A percentile compares a stretch with the other conserved stretches of the same genome.
These are phyloP conservation scores for Blastobotrys muscicola DNA, from an alignment of 805 yeast genomes.

Conservation along the genomic window DNA sequence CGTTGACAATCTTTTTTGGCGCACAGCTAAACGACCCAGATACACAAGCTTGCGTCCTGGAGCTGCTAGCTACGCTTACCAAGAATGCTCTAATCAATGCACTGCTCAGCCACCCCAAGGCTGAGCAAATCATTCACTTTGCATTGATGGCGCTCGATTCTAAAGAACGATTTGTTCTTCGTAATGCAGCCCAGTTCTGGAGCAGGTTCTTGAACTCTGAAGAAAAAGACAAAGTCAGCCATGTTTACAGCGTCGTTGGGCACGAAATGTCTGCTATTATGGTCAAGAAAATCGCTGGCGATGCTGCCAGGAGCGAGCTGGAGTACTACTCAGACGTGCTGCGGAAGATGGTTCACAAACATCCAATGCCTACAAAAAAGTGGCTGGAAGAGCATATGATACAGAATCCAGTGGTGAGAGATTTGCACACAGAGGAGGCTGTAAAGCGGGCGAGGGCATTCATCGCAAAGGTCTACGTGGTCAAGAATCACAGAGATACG, in stretches of 20 bases:
- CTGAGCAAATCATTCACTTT: conserved; percentile 25
- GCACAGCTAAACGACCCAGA: conserved; percentile 21
- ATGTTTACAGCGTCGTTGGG: conserved; percentile 24
- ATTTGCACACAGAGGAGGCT: conserved; percentile 8
- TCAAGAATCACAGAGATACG: conserved; percentile 25
- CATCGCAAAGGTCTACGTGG: conserved; percentile 22
- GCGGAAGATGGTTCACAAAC: conserved; percentile 13
- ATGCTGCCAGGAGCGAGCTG: conserved; percentile 35
- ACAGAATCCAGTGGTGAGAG: conserved; percentile 9
- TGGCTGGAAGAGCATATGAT: conserved; percentile 13
- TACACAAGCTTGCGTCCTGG: conserved; percentile 20
- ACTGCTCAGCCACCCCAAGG: conserved; percentile 7
- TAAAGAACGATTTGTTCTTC: conserved; percentile 47
- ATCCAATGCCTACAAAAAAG: conserved; percentile 12
- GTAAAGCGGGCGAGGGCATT: conserved; percentile 12
- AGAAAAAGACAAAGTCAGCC: neutral
- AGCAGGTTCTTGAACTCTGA: conserved; percentile 29
- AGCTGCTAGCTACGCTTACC: conserved; percentile 16
- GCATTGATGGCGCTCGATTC: conserved; percentile 35
- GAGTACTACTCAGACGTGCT: conserved; percentile 34
- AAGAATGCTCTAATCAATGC: conserved; percentile 3
- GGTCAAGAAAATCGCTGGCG: conserved; percentile 32
- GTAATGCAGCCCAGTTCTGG: conserved; percentile 51
- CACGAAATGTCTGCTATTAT: conserved; percentile 29
- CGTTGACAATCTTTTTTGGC: conserved; percentile 13